Evolutionary conservation across 1,284 basidiomycete genomes (phyloP).

Genomic region (Papiliotrema fonsecae): DNA sequence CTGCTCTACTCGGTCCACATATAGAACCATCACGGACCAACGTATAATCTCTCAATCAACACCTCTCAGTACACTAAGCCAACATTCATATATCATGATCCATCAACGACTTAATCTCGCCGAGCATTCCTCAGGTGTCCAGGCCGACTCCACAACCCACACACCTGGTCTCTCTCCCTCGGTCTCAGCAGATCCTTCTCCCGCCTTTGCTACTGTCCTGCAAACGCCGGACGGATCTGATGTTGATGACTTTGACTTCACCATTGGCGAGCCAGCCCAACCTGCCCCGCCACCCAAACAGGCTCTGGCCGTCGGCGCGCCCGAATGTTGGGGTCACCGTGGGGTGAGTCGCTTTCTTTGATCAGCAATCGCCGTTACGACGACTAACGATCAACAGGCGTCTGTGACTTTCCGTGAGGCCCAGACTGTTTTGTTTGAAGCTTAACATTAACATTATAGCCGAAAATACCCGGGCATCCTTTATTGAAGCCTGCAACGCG

Average conservation of each 20-base stretch:
- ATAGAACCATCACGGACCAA: neutral
- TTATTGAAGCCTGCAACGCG: constrained; percentile 85
- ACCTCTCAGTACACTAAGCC: neutral
- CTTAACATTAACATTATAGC: constrained; percentile 38
- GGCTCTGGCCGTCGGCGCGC: constrained; percentile 17
- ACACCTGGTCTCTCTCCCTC: constrained; percentile 4
- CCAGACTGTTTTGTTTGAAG: neutral
- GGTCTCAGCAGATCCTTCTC: constrained; percentile 2
- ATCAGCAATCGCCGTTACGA: too few relatives aligned
- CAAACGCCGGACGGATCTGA: constrained; percentile 1
- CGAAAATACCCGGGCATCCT: constrained; percentile 88
- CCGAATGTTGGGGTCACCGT: constrained; percentile 90
- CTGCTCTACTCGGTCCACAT: too few relatives aligned
- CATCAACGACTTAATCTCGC: neutral
- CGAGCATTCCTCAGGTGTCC: neutral
- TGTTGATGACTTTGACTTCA: constrained; percentile 3
- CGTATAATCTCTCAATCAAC: neutral
- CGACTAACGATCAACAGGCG: constrained; percentile 66
- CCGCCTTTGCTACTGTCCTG: constrained; percentile 5
- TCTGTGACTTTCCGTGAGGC: constrained; percentile 64
- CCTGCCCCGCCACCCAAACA: too few relatives aligned
- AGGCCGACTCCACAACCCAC: neutral
- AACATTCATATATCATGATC: neutral
- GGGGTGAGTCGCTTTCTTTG: constrained; percentile 60
- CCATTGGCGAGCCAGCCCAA: neutral